phyloP scores from a whole-genome alignment of 345 rosid species.

The Arabidopsis thaliana region TAIR10.1 NC_003070.9:2161501-2162000 shows the following conservation, averaged over 20 bases:
- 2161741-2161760: constrained; percentile 75
- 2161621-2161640: constrained; percentile 89
- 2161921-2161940: not conserved
- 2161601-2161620: constrained; percentile 96
- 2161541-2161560: constrained; percentile 95
- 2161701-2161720: constrained; percentile 19
- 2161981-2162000: constrained; percentile 77
- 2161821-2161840: constrained; percentile 89
- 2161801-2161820: constrained; percentile 75
- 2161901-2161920: constrained; percentile 17
- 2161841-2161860: constrained; percentile 94
- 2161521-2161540: constrained; percentile 94
- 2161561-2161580: constrained; percentile 65
- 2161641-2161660: constrained; percentile 60
- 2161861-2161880: constrained; percentile 99
- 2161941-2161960: constrained; percentile 7
- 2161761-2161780: constrained; percentile 69
- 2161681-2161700: not conserved
- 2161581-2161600: constrained; percentile 64
- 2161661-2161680: not conserved
- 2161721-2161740: constrained; percentile 97
- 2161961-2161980: constrained; percentile 61
- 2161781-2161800: constrained; percentile 64
- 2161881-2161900: constrained; percentile 58
- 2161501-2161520: constrained; percentile 63